These are phyloP conservation scores for Bryum argenteum DNA, from an alignment of 225 moss, liverwort and hornwort genomes.

Conservation along the genomic window DNA sequence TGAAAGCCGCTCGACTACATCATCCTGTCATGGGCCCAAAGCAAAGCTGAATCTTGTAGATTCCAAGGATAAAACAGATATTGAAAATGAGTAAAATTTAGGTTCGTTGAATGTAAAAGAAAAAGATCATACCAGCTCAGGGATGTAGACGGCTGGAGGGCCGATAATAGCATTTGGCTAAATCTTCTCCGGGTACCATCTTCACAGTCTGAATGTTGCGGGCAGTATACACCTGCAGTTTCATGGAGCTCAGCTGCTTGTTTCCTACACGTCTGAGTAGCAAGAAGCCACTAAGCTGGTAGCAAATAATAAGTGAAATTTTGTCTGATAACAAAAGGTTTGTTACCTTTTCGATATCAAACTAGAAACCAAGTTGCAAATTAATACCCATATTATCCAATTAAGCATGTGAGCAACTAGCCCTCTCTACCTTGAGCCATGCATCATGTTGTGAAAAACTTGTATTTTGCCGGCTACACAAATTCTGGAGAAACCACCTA, in stretches of 20 bases:
- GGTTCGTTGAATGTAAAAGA: not conserved
- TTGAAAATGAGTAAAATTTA: not conserved
- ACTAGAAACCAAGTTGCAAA: too few species aligned
- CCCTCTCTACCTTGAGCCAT: not conserved
- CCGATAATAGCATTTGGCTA: conserved; percentile 81
- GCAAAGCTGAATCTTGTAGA: not conserved
- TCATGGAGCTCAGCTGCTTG: conserved; percentile 25
- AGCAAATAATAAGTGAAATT: too few species aligned
- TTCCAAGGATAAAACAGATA: not conserved
- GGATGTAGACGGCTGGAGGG: conserved; percentile 76
- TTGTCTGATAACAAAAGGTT: too few species aligned
- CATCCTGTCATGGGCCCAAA: conserved; percentile 49
- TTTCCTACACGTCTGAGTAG: not conserved
- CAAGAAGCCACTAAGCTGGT: not conserved
- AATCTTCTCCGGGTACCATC: conserved; percentile 76
- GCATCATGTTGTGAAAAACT: not conserved
- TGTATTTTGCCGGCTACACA: conserved; percentile 4
- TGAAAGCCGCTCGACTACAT: conserved; percentile 71
- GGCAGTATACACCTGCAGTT: conserved; percentile 77
- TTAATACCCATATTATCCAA: too few species aligned
- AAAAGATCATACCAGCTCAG: conserved; percentile 60
- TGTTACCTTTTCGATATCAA: too few species aligned
- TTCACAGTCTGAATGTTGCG: conserved; percentile 63
- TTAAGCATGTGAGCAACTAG: too few species aligned
- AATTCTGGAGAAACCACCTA: not conserved